Evolutionary conservation across 805 yeast species (phyloP), one percentile per base, ranked within the genome.

Genomic region (Cyberlindnera samutprakarnensis): DNA sequence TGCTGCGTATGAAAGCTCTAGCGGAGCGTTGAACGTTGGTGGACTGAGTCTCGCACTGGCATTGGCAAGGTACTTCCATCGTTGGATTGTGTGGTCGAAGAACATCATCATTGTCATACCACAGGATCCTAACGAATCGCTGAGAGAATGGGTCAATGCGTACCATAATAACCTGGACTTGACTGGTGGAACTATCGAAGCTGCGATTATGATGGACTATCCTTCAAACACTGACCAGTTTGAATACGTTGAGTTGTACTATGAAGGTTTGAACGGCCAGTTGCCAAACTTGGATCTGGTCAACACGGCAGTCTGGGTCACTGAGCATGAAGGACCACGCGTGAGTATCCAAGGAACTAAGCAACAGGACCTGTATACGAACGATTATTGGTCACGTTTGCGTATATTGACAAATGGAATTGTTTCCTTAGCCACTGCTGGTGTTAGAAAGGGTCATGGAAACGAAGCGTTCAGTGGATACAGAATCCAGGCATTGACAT

Each of bases 51-150:
- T 88, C 21, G 70, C 78, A 2, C 53, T 84, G 13, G 77, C 88
- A 0, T 59, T 92, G 41, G 79, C 92, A 0, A 68, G 88, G 40
- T 90, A 81, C 59, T 82, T 90, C 54, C 68, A 76, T 26, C 68
- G 86, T 43, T 76, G 94, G 82, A 80, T 95, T 7, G 73, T 92
- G 9, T 92, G 97, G 98, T 85, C 95, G 15, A 92, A 92, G 52
- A 94, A 88, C 51, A 78, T 92, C 41, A 82, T 92, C 18, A 61
- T 92, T 26, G 95, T 88, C 18, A 70, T 86, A 31, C 87, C 95
- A 4, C 74, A 76, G 31, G 75, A 87, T 49, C 74, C 81, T 1
- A 72, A 72, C 27, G 62, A 64, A 19, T 74, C 92, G 1, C 62
- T 90, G 36, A 65, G 95, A 37, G 62, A 77, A 4, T 92, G 97